A percentile compares a stretch with the other conserved stretches of the same genome.
Conservation (phyloP, 257 asterid genomes). For the Solanum phureja region DNA sequence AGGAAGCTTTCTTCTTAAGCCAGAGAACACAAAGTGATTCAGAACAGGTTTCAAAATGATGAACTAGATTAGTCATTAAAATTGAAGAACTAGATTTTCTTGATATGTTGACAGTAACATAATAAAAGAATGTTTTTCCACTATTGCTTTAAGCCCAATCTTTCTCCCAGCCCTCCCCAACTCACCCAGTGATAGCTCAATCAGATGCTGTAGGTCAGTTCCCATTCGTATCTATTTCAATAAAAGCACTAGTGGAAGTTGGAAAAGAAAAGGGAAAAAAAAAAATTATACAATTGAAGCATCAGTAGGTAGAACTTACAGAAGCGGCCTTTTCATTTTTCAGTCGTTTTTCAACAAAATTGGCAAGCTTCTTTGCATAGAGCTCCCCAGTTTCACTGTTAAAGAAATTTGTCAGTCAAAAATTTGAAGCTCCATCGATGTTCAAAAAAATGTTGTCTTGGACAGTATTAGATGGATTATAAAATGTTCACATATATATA, state of each 20-base stretch:
- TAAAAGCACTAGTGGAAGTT: not conserved
- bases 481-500: not conserved
- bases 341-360: constrained; percentile 89
- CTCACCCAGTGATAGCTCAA: not conserved
- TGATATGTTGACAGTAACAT: not conserved
- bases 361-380: constrained; percentile 81
- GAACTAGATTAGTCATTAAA: not conserved
- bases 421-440: not conserved
- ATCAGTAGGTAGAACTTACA: constrained; percentile 41
- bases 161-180: not conserved
- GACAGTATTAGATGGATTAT: not conserved
- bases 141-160: not conserved
- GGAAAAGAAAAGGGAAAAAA: not conserved
- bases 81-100: not conserved
- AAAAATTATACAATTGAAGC: not conserved
- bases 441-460: not conserved
- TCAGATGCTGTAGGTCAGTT: not conserved
- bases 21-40: not conserved
- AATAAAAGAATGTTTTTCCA: not conserved
- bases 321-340: constrained; percentile 96
- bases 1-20: not conserved
- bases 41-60: not conserved
- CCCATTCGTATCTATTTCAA: not conserved
- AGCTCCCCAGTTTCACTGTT: constrained; percentile 89
- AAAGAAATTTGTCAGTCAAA: constrained; percentile 4